Evolutionary conservation across 108 stramenopile genomes (phyloP).

Genomic region (Seminavis robusta): DNA sequence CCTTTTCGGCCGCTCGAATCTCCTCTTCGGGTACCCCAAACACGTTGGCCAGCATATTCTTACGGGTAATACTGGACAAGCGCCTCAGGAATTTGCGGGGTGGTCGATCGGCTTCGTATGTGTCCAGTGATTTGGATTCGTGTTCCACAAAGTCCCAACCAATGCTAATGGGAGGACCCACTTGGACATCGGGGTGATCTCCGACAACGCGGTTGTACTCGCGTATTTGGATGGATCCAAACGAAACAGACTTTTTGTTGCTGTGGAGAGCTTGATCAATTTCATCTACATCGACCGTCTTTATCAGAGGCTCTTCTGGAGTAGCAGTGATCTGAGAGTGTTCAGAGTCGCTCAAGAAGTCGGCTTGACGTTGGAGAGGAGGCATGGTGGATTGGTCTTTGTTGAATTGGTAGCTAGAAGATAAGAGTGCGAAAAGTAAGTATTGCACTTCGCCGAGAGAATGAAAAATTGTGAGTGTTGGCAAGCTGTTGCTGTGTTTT

Average conservation of each 20-base stretch:
- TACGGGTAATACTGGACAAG: slow-evolving; percentile 36
- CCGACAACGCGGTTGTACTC: slow-evolving; percentile 54
- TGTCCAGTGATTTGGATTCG: slow-evolving; percentile 22
- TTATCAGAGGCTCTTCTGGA: too few species aligned
- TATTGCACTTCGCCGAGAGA: too few species aligned
- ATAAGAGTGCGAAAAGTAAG: too few species aligned
- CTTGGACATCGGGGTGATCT: slow-evolving; percentile 46
- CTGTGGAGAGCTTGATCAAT: too few species aligned
- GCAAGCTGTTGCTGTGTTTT: too few species aligned
- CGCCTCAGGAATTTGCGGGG: slow-evolving; percentile 13
- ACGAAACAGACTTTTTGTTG: slow-evolving; percentile 25
- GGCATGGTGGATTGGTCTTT: too few species aligned
- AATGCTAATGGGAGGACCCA: slow-evolving; percentile 54
- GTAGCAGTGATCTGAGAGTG: too few species aligned
- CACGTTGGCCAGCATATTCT: slow-evolving; percentile 40
- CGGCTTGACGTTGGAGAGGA: too few species aligned
- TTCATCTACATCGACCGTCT: too few species aligned
- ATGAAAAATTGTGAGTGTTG: too few species aligned
- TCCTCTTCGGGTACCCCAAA: slow-evolving; percentile 39
- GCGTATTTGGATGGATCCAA: slow-evolving; percentile 32
- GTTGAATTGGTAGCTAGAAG: too few species aligned
- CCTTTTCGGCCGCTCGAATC: slow-evolving; percentile 28
- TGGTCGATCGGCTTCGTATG: slow-evolving; percentile 45
- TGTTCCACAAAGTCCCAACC: slow-evolving; percentile 52
- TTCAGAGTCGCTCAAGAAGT: too few species aligned